These are phyloP conservation scores for Salix dunnii DNA, from an alignment of 345 rosid genomes.

Conservation along the genomic window DNA sequence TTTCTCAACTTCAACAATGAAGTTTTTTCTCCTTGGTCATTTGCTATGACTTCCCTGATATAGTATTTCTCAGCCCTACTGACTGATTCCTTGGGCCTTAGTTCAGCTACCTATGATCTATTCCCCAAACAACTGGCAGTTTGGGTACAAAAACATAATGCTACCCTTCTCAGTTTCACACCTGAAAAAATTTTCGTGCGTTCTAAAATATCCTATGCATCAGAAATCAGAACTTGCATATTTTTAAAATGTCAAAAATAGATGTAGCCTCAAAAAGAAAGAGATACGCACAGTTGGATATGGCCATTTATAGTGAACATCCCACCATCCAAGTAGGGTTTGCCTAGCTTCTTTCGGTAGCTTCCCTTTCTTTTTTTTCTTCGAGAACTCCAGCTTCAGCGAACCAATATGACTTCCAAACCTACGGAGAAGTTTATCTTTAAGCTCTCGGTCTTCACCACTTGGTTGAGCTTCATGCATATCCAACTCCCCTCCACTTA, in stretches of 20 bases:
- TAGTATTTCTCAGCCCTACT: neutral
- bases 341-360: conserved; percentile 36
- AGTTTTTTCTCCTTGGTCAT: neutral
- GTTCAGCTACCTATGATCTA: neutral
- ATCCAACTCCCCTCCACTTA: conserved; percentile 41
- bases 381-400: conserved; percentile 30
- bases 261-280: neutral
- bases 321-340: conserved; percentile 32
- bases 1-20: neutral
- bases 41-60: neutral
- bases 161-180: neutral
- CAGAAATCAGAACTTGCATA: neutral
- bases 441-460: conserved; percentile 27
- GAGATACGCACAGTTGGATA: conserved; percentile 32
- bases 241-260: neutral
- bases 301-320: conserved; percentile 36
- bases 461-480: conserved; percentile 22
- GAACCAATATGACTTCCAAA: conserved; percentile 32
- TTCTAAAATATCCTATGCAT: neutral
- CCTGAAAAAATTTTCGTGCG: neutral
- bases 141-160: neutral
- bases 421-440: conserved; percentile 25
- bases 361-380: conserved; percentile 36
- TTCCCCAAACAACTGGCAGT: neutral
- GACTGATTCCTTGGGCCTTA: neutral